A percentile compares a stretch with the other conserved stretches of the same genome.
Conservation (phyloP, 1,284 basidiomycete species). For the Irpex sp. region DNA sequence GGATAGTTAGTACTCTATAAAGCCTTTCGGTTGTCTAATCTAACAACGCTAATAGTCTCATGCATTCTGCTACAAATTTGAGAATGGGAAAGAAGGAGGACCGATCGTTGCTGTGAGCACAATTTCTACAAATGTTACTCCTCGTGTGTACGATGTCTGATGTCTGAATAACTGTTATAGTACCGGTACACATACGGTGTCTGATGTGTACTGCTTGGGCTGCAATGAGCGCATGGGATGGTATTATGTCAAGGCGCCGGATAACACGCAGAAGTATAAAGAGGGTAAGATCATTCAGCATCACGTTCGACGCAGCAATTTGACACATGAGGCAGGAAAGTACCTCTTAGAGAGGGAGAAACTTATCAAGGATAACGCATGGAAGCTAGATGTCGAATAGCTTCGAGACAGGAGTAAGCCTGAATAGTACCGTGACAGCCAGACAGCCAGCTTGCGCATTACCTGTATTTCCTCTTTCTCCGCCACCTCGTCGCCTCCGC, state of each 20-base stretch:
- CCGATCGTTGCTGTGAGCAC: slow-evolving; percentile 62
- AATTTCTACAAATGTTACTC: background rate
- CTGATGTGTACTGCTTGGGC: slow-evolving; percentile 74
- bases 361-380: slow-evolving; percentile 38
- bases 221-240: slow-evolving; percentile 80
- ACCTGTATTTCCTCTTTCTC: background rate
- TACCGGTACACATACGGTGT: slow-evolving; percentile 81
- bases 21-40: background rate
- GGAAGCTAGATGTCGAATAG: slow-evolving; percentile 12
- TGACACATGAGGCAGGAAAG: slow-evolving; percentile 51
- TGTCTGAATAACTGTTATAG: slow-evolving; percentile 31
- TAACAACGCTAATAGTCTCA: slow-evolving; percentile 46
- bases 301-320: background rate
- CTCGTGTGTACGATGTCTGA: background rate
- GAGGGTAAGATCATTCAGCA: slow-evolving; percentile 51
- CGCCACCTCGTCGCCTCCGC: background rate
- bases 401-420: background rate
- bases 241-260: slow-evolving; percentile 81
- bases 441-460: background rate
- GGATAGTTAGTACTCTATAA: slow-evolving; percentile 58
- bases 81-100: slow-evolving; percentile 75
- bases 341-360: slow-evolving; percentile 82
- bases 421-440: background rate
- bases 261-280: slow-evolving; percentile 82
- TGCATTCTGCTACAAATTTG: slow-evolving; percentile 77